phyloP scores from a whole-genome alignment of 495 filamentous ascomycete species.

The Aspergillus baeticus region DNA sequence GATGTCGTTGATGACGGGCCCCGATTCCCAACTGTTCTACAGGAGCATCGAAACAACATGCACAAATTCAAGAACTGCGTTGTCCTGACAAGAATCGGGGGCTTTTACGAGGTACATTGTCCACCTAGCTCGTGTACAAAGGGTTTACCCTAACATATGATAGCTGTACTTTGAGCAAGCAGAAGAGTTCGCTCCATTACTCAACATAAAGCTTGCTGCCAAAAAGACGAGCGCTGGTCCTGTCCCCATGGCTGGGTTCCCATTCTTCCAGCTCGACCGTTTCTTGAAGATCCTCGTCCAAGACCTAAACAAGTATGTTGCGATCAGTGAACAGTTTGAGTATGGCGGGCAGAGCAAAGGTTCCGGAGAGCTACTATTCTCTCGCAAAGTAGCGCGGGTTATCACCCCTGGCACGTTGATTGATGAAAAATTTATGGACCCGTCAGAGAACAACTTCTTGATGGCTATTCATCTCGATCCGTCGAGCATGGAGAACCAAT shows the following conservation, averaged over 20 bases:
- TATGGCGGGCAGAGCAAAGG: constrained; percentile 63
- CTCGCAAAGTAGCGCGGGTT: constrained; percentile 79
- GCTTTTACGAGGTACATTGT: constrained; percentile 78
- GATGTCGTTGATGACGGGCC: constrained; percentile 52
- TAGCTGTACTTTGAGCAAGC: constrained; percentile 91
- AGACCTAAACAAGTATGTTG: constrained; percentile 86
- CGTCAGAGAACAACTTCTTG: constrained; percentile 87
- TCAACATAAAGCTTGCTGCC: constrained; percentile 84
- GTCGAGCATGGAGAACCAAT: constrained; percentile 19
- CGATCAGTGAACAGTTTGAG: constrained; percentile 89
- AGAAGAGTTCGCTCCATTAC: constrained; percentile 77
- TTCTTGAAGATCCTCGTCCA: constrained; percentile 90
- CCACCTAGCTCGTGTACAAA: neutral
- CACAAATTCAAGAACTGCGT: constrained; percentile 85
- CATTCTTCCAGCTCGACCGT: constrained; percentile 85
- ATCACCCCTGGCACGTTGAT: constrained; percentile 94
- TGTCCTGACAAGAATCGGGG: constrained; percentile 83
- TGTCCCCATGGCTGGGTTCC: constrained; percentile 92
- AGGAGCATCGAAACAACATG: constrained; percentile 89
- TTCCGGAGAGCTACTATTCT: constrained; percentile 74
- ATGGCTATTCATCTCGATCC: constrained; percentile 65
- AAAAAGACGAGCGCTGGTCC: constrained; percentile 72
- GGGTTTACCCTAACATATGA: neutral
- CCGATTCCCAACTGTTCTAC: constrained; percentile 81
- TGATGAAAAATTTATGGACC: constrained; percentile 95